Evolutionary conservation across 1,139 yeast genomes (phyloP), one percentile per base, ranked within the genome.

Genomic region (Saccharomyces hybrid): DNA sequence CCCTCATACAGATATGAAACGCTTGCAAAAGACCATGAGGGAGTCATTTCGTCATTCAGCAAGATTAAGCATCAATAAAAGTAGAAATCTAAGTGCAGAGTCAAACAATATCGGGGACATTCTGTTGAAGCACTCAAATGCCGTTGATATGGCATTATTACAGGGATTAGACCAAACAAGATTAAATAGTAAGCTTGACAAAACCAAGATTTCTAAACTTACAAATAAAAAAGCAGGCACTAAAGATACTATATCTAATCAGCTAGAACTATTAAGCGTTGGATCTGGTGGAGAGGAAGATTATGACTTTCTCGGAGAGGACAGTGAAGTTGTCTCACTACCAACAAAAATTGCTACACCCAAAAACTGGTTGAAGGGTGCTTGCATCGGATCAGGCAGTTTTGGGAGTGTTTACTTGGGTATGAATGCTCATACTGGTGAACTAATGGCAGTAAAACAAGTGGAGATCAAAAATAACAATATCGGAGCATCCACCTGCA

Each of bases 391-490:
- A 0, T 84, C 95, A 2, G 99, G 99, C 2, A 86, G 95, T 60
- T 93, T 90, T 75, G 99, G 98, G 38, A 84, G 89, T 2, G 99
- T 93, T 1, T 91, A 86, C 61, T 75, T 93, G 48, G 99, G 97
- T 1, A 84, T 93, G 85, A 89, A 90, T 67, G 88, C 96, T 1
- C 74, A 85, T 48, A 90, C 96, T 0, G 99, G 99, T 48, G 98
- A 90, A 66, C 75, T 93, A 54, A 89, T 93, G 96, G 99, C 98
- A 0, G 97, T 93, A 13, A 93, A 93, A 65, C 97, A 91, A 68
- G 97, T 93, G 0, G 86, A 86, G 48, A 70, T 90, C 23, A 85
- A 88, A 51, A 61, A 67, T 5, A 58, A 59, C 32, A 57, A n/a
- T n/a, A n/a, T n/a, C n/a, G n/a, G n/a, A n/a, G n/a, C n/a, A n/a